Conservation (phyloP, 2,329 filamentous ascomycete species). For the Botryotinia calthae region DNA sequence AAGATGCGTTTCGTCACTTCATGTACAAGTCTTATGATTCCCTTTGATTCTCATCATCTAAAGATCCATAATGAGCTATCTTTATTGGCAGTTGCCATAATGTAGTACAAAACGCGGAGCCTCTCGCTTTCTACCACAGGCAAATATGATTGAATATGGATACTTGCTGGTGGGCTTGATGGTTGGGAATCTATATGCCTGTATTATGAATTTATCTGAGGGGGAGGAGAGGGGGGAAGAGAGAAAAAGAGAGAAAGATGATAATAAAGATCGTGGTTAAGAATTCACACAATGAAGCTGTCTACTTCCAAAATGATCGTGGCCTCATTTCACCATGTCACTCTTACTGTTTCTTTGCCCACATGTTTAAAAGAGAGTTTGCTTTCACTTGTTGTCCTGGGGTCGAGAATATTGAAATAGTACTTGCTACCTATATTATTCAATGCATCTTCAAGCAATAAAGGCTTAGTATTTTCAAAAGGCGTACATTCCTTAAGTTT, state of each 20-base stretch:
- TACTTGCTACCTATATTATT: background rate
- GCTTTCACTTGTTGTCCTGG: too few species aligned
- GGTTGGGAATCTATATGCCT: background rate
- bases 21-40: background rate
- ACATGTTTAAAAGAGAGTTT: background rate
- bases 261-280: background rate
- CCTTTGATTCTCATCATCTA: background rate
- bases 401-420: background rate
- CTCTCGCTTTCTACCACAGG: background rate
- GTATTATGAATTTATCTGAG: background rate
- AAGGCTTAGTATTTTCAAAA: background rate
- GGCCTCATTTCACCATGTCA: background rate
- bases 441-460: background rate
- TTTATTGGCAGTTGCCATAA: conserved; percentile 7
- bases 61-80: background rate
- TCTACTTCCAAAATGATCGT: background rate
- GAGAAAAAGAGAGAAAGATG: background rate
- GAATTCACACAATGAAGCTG: background rate
- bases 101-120: background rate
- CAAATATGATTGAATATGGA: background rate
- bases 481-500: too few species aligned
- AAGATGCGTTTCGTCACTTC: background rate
- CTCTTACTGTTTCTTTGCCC: background rate
- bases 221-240: too few species aligned
- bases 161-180: background rate